These are phyloP conservation scores for Pseudocercospora pini-densiflorae DNA, from an alignment of 2,329 filamentous ascomycete genomes.

Conservation along the genomic window DNA sequence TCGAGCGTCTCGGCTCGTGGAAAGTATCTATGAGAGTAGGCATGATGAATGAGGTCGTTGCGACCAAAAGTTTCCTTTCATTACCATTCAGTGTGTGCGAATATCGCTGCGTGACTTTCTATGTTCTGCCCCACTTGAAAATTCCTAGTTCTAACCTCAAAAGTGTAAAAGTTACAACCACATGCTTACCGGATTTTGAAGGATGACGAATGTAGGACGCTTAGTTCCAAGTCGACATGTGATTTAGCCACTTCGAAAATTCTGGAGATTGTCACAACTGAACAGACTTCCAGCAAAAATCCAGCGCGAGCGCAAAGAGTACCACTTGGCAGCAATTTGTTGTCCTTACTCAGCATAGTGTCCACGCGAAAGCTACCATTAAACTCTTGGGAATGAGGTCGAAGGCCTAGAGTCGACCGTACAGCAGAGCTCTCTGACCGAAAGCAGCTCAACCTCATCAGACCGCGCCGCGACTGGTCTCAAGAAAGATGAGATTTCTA, in stretches of 20 bases:
- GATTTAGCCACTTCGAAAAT: background rate
- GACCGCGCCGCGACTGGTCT: background rate
- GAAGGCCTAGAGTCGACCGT: background rate
- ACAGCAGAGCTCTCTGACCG: too few relatives aligned
- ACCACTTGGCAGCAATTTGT: background rate
- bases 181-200: background rate
- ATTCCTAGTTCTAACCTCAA: background rate
- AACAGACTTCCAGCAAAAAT: background rate
- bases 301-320: background rate
- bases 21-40: slow-evolving; percentile 33
- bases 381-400: background rate
- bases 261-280: background rate
- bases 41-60: slow-evolving; percentile 27
- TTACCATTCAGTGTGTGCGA: background rate
- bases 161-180: background rate
- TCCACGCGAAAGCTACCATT: background rate
- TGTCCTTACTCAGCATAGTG: background rate
- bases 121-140: background rate
- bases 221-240: background rate
- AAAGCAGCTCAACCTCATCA: too few relatives aligned
- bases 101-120: background rate
- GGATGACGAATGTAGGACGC: too few relatives aligned
- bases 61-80: slow-evolving; percentile 17
- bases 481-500: background rate
- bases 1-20: slow-evolving; percentile 26